Percentiles rank a stretch among this genome's conserved stretches.
Evolutionary conservation across 139 green algal genomes (phyloP).

Genomic region (Chlamydomonas sphaeroides): DNA sequence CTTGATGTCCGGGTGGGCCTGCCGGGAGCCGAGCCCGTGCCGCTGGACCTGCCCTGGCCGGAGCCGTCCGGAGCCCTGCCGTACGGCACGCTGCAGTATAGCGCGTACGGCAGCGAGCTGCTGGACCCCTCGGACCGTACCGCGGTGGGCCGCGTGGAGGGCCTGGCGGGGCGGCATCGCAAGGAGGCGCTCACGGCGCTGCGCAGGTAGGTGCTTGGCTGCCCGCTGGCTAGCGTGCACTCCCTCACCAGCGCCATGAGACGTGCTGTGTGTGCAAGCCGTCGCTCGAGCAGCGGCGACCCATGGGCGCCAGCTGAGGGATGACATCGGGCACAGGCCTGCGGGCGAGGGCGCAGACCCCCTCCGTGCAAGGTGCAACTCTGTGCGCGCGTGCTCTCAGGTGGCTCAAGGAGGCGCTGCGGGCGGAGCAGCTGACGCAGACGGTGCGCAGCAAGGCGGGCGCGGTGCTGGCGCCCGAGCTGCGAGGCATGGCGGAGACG

Average conservation of each 20-base stretch:
- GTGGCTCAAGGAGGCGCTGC: conserved; percentile 60
- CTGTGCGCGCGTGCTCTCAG: no score
- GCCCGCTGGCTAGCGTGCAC: no score
- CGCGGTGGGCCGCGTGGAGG: conserved; percentile 52
- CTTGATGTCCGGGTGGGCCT: conserved; percentile 45
- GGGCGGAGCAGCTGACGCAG: conserved; percentile 58
- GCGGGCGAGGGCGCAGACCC: no score
- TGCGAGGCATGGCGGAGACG: conserved; percentile 50
- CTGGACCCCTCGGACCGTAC: conserved; percentile 41
- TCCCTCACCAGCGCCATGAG: no score
- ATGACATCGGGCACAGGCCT: no score
- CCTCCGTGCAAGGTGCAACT: no score
- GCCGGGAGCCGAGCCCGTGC: neutral
- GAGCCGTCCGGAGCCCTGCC: neutral
- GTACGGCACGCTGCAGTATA: neutral
- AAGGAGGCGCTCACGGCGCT: conserved; percentile 64
- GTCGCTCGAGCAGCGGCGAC: no score
- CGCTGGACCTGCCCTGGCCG: conserved; percentile 22
- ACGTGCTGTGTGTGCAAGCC: no score
- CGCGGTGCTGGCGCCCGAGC: conserved; percentile 54
- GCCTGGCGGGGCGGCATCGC: conserved; percentile 45
- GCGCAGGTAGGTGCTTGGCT: no score
- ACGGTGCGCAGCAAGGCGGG: conserved; percentile 52
- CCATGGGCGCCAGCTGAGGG: no score
- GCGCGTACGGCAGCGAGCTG: conserved; percentile 31